Conservation (phyloP, 306 rosid species). For the Rosa multiflora region DNA sequence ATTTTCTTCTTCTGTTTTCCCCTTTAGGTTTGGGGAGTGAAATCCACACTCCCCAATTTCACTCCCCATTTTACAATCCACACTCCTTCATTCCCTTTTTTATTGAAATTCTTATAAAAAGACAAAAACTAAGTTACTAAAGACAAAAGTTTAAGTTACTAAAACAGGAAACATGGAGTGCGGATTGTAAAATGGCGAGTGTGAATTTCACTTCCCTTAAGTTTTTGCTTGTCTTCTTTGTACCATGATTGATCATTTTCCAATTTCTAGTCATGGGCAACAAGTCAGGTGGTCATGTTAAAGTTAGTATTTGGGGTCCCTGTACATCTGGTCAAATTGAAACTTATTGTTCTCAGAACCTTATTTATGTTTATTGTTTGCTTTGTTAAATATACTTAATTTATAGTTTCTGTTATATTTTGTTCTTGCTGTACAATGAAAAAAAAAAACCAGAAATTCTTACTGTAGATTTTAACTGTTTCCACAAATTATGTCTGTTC, state of each 20-base stretch:
- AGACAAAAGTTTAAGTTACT: too few species aligned
- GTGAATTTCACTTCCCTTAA: too few species aligned
- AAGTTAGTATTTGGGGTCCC: constrained; percentile 1
- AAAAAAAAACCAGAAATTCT: too few species aligned
- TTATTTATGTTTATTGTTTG: neutral
- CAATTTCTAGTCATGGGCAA: neutral
- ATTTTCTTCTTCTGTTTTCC: neutral
- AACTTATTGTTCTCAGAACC: neutral
- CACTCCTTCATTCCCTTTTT: too few species aligned
- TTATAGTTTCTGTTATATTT: neutral
- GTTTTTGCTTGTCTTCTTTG: neutral
- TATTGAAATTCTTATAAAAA: too few species aligned
- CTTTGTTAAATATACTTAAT: neutral
- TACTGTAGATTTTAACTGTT: constrained; percentile 19
- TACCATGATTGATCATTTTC: neutral
- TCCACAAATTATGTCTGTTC: constrained; percentile 36
- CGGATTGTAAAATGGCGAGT: too few species aligned
- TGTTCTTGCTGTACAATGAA: neutral
- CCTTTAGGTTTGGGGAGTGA: too few species aligned
- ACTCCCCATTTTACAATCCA: too few species aligned
- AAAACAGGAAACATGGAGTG: too few species aligned
- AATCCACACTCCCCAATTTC: too few species aligned
- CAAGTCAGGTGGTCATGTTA: neutral
- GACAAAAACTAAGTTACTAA: too few species aligned
- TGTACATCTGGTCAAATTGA: neutral